These are phyloP conservation scores for Knufia petricola DNA, from an alignment of 2,329 filamentous ascomycete species.

Conservation along the genomic window DNA sequence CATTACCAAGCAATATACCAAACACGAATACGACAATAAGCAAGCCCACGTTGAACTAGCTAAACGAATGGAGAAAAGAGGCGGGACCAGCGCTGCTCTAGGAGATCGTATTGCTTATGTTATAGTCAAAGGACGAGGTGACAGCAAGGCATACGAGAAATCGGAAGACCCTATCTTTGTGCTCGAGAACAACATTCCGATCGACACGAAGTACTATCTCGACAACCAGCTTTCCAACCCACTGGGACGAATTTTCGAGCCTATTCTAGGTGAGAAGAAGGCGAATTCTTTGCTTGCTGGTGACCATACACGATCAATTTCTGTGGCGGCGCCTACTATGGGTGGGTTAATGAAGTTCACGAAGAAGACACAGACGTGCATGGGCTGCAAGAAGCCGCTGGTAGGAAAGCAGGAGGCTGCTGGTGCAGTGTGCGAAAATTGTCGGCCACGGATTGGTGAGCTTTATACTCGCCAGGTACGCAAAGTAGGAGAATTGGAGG, in stretches of 20 bases:
- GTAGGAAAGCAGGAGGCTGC: constrained; percentile 65
- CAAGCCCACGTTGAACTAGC: constrained; percentile 95
- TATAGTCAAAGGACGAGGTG: constrained; percentile 83
- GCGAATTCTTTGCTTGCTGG: constrained; percentile 77
- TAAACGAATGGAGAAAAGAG: constrained; percentile 90
- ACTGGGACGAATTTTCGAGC: constrained; percentile 89
- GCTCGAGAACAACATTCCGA: constrained; percentile 92
- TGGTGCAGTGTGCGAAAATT: constrained; percentile 82
- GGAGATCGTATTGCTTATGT: constrained; percentile 97
- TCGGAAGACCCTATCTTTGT: constrained; percentile 97
- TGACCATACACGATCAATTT: constrained; percentile 89
- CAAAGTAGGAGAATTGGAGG: constrained; percentile 84
- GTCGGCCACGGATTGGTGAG: constrained; percentile 75
- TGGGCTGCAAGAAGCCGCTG: constrained; percentile 97
- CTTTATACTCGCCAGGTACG: constrained; percentile 85
- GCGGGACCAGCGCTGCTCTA: constrained; percentile 81
- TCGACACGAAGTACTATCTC: constrained; percentile 96
- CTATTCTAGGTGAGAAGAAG: constrained; percentile 89
- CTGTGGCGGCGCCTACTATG: constrained; percentile 79
- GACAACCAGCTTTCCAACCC: constrained; percentile 98
- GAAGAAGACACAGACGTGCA: constrained; percentile 95
- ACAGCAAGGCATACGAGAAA: constrained; percentile 91
- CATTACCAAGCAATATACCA: constrained; percentile 93
- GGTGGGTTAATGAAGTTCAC: constrained; percentile 97
- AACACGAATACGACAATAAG: constrained; percentile 79